Evolutionary conservation across 2,329 filamentous ascomycete genomes (phyloP).

Genomic region (Chaetomium olivaceum): DNA sequence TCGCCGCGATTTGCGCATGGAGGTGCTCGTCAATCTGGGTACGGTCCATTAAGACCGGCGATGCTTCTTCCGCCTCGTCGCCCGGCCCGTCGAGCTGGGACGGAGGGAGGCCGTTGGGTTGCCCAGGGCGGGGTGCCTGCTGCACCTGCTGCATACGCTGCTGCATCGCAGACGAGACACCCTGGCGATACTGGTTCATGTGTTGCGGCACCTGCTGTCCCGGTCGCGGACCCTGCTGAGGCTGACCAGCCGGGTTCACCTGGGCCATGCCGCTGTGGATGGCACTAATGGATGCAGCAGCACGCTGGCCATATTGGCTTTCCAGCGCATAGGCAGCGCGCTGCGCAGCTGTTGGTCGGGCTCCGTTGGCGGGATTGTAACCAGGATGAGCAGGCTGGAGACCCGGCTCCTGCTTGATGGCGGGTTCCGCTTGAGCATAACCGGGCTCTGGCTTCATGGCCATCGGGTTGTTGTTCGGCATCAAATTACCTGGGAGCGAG

Average conservation of each 20-base stretch:
- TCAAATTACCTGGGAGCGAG: conserved; percentile 34
- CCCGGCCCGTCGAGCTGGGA: conserved; percentile 76
- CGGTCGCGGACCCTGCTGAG: conserved; percentile 25
- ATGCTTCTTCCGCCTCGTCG: conserved; percentile 63
- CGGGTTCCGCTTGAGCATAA: conserved; percentile 47
- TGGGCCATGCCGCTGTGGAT: conserved; percentile 50
- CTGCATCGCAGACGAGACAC: conserved; percentile 39
- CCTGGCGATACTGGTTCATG: conserved; percentile 39
- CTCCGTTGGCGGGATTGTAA: conserved; percentile 40
- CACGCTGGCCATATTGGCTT: conserved; percentile 61
- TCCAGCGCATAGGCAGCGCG: conserved; percentile 60
- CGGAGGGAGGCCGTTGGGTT: conserved; percentile 42
- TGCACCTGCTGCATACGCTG: conserved; percentile 39
- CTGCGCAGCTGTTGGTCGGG: conserved; percentile 47
- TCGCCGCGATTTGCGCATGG: conserved; percentile 65
- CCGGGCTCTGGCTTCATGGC: conserved; percentile 32
- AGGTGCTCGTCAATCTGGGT: conserved; percentile 69
- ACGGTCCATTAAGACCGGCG: conserved; percentile 55
- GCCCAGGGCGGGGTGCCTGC: conserved; percentile 41
- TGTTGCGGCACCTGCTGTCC: conserved; percentile 37
- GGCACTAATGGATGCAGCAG: conserved; percentile 66
- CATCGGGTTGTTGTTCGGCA: conserved; percentile 38
- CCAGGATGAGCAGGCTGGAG: conserved; percentile 38
- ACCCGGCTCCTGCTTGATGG: conserved; percentile 52
- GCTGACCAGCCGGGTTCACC: conserved; percentile 18